Evolutionary conservation across 345 rosid genomes (phyloP), one percentile per base, ranked within the genome.

Genomic region (Cardiospermum halicacabum): DNA sequence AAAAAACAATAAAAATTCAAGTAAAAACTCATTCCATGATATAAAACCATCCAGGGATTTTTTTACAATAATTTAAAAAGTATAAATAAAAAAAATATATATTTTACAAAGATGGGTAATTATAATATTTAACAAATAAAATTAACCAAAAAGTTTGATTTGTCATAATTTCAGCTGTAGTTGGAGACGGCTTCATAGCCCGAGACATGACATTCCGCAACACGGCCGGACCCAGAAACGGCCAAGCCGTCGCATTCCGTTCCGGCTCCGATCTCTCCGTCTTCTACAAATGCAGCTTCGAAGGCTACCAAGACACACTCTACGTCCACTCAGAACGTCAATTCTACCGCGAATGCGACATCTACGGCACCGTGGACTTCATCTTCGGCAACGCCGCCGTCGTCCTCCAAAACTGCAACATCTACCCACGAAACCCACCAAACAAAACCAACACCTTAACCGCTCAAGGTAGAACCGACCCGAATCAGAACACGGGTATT

Each of bases 281-380:
- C 3, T 86, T 83, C 68, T 81, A 81, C 66, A 58, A 37, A 11
- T 86, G 86, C 60, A 73, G 85, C 59, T 79, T 86, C 16, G 88
- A 81, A 39, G 88, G 86, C 0, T 81, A 76, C 69, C 88, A 86
- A 58, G 88, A 83, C 74, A 86, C 91, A 3, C 77, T 86, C 16
- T 86, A 86, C 49, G 85, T 71, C 56, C 81, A 81, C 62, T 86
- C 88, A 3, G 57, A 80, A 3, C 24, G 85, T 13, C 88, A 86
- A 65, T 83, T 81, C 78, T 86, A 86, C 69, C 62, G 66, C 48
- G 88, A 86, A 45, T 81, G 91, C 42, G 60, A 78, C 76, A 73
- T 86, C 18, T 80, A 81, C 5, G 91, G 91, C 7, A 81, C 78
- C 0, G 83, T 86, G 0, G 91, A 86, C 65, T 83, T 81, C 73